Evolutionary conservation across 2,329 filamentous ascomycete genomes (phyloP), one percentile per base, ranked within the genome.

Genomic region (Epichloe baconii): DNA sequence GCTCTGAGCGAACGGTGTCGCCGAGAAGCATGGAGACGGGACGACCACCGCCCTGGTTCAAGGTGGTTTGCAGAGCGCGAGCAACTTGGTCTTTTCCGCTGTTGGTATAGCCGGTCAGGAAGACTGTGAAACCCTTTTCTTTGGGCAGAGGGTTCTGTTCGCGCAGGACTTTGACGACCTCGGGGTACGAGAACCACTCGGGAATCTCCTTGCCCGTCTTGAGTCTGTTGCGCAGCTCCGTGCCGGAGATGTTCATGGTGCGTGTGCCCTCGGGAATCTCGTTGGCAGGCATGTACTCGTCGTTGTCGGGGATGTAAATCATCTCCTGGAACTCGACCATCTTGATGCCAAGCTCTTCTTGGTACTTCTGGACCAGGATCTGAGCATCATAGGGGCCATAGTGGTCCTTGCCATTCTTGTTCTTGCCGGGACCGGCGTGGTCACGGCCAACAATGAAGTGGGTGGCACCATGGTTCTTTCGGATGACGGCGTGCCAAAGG

Each of bases 311-410:
- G 53, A 97, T 85, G 74, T 97, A 98, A 57, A 94, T 97, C 85
- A 98, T 95, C 82, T 94, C 89, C 77, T 97, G 91, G 85, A 98
- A 98, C 60, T 93, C 89, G 58, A 98, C 93, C 65, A 98, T 93
- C 75, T 96, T 88, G 66, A 98, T 98, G 63, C 91, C 93, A 55
- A 98, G 86, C 79, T 98, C 93, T 59, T 88, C 82, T 66, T 83
- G 85, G 81, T 96, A 95, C 77, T 95, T 88, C 78, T 96, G 89
- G 53, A 98, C 90, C 26, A 90, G 88, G 64, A 91, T 79, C 76
- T 98, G 93, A 12, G 93, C 93, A 64, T 98, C 93, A 70, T 98
- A 98, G 35, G 93, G 90, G 48, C 93, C 93, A 72, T 98, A 98
- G 75, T 96, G 94, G 68, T 98, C 93, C 62, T 87, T 83, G 53